Base-by-base conservation (phyloP, 2,329 filamentous ascomycete species). In the Sporothrix mexicana region DNA sequence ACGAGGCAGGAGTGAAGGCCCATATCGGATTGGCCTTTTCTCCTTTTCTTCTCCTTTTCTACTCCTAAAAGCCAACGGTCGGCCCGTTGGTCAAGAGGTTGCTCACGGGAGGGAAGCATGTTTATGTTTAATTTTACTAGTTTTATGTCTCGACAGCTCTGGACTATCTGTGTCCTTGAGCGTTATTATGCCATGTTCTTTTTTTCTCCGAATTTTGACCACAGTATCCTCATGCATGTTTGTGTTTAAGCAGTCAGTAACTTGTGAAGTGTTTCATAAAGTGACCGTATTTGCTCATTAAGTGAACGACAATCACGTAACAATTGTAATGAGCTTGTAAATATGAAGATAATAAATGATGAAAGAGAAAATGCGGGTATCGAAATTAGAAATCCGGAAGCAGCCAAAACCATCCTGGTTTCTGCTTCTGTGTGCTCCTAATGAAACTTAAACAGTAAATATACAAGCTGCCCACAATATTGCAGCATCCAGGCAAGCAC, bases 281-380 rank as follows among this genome's bases (percentile, higher is more conserved):
- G 12, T 13, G 15, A 47, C 3, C 13, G 45, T 10, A 47, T 47
- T 47, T 13, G 45, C 30, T 36, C 30, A 36, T 36, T 36, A 36
- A 36, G 30, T 36, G 30, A 36, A 36, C 7, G 30, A 36, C 30
- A 36, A 7, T 36, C 30, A 36, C 30, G 3, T 7, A 36, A 5
- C 30, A 36, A 36, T 36, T 36, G 30, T 36, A 36, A 36, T 36
- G 30, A 36, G 7, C 30, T 7, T 36, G 30, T 36, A 36, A 36
- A 36, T 6, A 36, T 36, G 30, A 17, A 51, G 23, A 57, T 8
- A 13, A n/a, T 25, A 9, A 4, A 36, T 3, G 17, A 41, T 7
- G 3, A 15, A 57, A 23, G 12, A 23, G 17, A 69, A 69, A 57
- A 43, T 69, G 66, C 66, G 51, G 67, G 67, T 69, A 69, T 69